Evolutionary conservation across 2,329 filamentous ascomycete genomes (phyloP), one percentile per base, ranked within the genome.

Genomic region (Celoporthe dispersa): DNA sequence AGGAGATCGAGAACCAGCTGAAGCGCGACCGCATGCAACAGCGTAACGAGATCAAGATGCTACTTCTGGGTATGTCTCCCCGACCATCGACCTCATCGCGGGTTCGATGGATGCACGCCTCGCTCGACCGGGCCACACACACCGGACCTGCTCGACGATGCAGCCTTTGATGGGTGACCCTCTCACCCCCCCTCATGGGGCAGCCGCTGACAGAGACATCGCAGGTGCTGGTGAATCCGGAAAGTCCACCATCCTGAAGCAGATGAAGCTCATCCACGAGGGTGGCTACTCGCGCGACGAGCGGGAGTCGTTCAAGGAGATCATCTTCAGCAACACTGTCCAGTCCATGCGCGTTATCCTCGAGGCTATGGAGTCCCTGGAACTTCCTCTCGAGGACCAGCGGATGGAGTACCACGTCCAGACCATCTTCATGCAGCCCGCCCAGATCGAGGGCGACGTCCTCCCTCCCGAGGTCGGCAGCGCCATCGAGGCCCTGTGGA

Each of bases 41-140:
- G 86, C 92, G 95, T 78, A 99, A 99, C 78, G 96, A 99, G 85
- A 99, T 99, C 87, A 99, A 99, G 90, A 98, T 99, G 96, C 87
- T 99, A 78, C 89, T 99, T 78, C 91, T 99, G 78, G 96, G 96
- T 98, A 89, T 80, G 91, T 86, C 71, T 22, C 25, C 71, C n/a
- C 22, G 28, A 44, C 12, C 64, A 41, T 28, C 16, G 51, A 19
- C 33, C 6, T 55, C 60, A 16, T 31, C 44, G 44, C 41, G 19
- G 41, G 28, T 57, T 37, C 41, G 63, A 66, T 35, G 53, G 31
- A 66, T 60, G 62, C 25, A 39, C 57, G 35, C 67, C 44, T 22
- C 4, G 22, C n/a, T n/a, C 35, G 22, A 16, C 31, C 9, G 4
- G 25, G 16, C 31, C 5, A 12, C n/a, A 9, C 62, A 33, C 11